phyloP scores from a whole-genome alignment of 352 stramenopile species.

The Pythium myriotylum region DNA sequence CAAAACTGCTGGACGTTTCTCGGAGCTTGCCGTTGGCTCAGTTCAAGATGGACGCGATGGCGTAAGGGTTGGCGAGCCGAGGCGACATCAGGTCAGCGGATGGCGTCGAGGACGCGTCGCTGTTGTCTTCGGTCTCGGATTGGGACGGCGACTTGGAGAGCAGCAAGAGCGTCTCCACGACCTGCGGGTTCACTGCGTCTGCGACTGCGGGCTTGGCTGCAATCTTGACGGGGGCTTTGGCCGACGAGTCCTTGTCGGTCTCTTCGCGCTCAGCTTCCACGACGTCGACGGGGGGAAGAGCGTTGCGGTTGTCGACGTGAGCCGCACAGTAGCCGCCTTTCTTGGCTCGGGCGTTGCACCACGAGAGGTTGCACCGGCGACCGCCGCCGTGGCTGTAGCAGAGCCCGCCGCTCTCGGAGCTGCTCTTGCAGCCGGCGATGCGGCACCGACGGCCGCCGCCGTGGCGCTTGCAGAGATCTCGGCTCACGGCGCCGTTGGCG shows the following conservation, averaged over 20 bases:
- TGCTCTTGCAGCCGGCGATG: conserved; percentile 71
- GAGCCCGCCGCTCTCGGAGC: conserved; percentile 66
- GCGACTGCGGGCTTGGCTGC: conserved; percentile 9
- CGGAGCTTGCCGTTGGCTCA: conserved; percentile 7
- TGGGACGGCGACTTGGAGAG: conserved; percentile 43
- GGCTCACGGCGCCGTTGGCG: conserved; percentile 74
- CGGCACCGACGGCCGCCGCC: conserved; percentile 70
- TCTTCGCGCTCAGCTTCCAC: conserved; percentile 22
- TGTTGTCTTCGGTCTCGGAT: conserved; percentile 22
- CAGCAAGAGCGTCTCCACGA: conserved; percentile 69
- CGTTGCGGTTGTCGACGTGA: conserved; percentile 38
- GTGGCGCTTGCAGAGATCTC: conserved; percentile 82
- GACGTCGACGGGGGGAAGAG: conserved; percentile 19
- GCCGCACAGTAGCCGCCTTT: conserved; percentile 72
- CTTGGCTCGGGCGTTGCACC: conserved; percentile 75
- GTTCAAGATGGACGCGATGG: conserved; percentile 29
- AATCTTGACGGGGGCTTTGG: conserved; percentile 13
- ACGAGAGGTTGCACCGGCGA: conserved; percentile 62
- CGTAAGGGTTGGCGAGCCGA: conserved; percentile 30
- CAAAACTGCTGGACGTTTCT: neutral
- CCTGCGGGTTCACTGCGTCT: conserved; percentile 38
- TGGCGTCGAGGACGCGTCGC: conserved; percentile 11
- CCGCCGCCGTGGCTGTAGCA: conserved; percentile 81
- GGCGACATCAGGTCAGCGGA: conserved; percentile 14
- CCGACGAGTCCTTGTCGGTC: neutral